phyloP scores from a whole-genome alignment of 73 alveolate species.

The Vitrella brassicaformis region DNA sequence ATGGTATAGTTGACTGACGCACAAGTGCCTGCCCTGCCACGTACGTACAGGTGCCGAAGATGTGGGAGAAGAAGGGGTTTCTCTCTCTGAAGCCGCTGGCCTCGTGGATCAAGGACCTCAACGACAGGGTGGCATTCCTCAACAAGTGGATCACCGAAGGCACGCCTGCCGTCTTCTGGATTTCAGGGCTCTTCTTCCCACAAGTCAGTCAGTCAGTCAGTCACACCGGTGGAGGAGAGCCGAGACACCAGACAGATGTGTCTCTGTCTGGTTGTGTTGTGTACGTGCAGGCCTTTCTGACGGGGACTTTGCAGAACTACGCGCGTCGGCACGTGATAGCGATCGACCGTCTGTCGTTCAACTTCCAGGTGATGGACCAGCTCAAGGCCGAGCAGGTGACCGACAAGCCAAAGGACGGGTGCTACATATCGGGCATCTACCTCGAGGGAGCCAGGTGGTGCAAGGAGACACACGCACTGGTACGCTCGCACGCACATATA shows the following conservation, averaged over 20 bases:
- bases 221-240: no score
- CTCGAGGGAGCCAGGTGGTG: constrained; percentile 97
- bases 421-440: constrained; percentile 88
- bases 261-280: no score
- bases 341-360: constrained; percentile 84
- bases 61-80: constrained; percentile 90
- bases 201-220: no score
- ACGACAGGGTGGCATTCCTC: constrained; percentile 80
- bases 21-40: no score
- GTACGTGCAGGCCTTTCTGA: constrained; percentile 99
- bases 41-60: constrained; percentile 3
- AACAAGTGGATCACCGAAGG: constrained; percentile 78
- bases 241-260: no score
- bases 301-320: constrained; percentile 97
- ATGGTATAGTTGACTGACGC: no score
- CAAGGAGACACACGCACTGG: constrained; percentile 74
- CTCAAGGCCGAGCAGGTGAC: constrained; percentile 62
- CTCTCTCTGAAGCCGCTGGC: constrained; percentile 94
- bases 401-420: constrained; percentile 87
- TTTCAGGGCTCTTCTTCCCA: constrained; percentile 64
- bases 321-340: constrained; percentile 58
- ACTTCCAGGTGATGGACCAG: constrained; percentile 72
- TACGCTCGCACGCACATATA: constrained; percentile 48
- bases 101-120: constrained; percentile 87
- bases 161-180: constrained; percentile 80